Conservation (phyloP, 139 green algal genomes). For the Tetradesmus lagerheimii region DNA sequence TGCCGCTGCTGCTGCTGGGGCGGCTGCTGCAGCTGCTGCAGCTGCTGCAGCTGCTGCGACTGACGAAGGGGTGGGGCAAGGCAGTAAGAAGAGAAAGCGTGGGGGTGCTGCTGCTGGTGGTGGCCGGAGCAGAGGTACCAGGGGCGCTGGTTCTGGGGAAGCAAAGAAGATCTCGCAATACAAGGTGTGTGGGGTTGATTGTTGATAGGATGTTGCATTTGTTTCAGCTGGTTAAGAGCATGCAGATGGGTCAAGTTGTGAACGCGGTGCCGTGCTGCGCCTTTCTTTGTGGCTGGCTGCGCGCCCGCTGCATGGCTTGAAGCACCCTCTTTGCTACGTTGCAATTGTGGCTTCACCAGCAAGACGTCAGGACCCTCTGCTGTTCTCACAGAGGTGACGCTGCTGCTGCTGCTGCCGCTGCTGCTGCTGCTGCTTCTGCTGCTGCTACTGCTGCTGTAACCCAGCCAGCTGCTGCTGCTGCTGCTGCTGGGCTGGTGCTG, state of each 20-base stretch:
- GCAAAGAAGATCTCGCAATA: constrained; percentile 30
- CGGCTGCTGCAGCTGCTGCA: not conserved
- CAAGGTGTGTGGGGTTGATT: constrained; percentile 6
- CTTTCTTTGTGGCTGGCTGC: too few species aligned
- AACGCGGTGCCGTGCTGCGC: too few species aligned
- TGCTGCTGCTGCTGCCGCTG: too few species aligned
- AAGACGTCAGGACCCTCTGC: too few species aligned
- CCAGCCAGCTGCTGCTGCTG: not conserved
- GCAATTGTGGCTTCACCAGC: too few species aligned
- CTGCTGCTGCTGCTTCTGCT: not conserved
- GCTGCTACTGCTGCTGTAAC: not conserved
- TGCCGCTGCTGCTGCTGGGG: not conserved
- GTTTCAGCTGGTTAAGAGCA: too few species aligned
- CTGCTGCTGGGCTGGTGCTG: not conserved
- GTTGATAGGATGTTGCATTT: not conserved
- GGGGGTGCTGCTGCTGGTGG: not conserved
- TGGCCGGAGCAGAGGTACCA: not conserved
- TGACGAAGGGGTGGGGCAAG: not conserved
- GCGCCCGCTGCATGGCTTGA: too few species aligned
- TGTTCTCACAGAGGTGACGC: too few species aligned
- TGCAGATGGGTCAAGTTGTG: too few species aligned
- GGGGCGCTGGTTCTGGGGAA: not conserved
- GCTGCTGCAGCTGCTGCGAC: not conserved
- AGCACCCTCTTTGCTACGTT: too few species aligned
- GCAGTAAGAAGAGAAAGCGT: not conserved